A percentile compares a stretch with the other conserved stretches of the same genome.
Evolutionary conservation across 495 filamentous ascomycete genomes (phyloP).

Genomic region (Xylaria grammica): DNA sequence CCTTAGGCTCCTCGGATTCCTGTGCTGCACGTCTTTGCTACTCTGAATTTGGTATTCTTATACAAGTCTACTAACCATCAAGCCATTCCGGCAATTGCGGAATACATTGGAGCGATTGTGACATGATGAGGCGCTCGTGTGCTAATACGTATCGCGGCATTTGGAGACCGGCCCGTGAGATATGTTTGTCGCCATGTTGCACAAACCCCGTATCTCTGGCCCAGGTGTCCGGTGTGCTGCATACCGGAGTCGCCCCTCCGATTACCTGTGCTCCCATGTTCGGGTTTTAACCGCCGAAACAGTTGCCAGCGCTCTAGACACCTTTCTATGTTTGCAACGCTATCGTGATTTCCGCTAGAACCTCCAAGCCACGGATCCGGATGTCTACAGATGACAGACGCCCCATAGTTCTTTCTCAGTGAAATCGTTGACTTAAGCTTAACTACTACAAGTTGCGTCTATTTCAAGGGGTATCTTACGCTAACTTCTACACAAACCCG

Average conservation of each 20-base stretch:
- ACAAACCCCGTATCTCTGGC: neutral
- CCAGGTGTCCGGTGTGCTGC: neutral
- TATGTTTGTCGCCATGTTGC: neutral
- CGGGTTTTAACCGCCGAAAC: neutral
- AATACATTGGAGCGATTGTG: slow-evolving; percentile 1
- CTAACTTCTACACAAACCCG: slow-evolving; percentile 2
- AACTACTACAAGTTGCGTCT: neutral
- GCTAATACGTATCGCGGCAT: neutral
- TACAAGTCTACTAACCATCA: neutral
- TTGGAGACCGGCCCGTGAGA: neutral
- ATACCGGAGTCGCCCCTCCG: neutral
- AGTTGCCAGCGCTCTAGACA: neutral
- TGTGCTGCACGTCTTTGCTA: no score
- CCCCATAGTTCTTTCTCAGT: neutral
- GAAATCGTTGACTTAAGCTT: slow-evolving; percentile 1
- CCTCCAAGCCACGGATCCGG: neutral
- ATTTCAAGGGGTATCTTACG: slow-evolving; percentile 17
- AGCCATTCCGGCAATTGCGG: slow-evolving; percentile 8
- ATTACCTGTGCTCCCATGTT: neutral
- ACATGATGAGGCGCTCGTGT: slow-evolving; percentile 2
- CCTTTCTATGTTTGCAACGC: neutral
- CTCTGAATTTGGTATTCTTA: neutral
- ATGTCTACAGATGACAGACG: neutral
- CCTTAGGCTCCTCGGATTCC: neutral
- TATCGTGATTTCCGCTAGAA: neutral